Base-by-base conservation (phyloP, 169 alveolate genomes). In the Plasmodium berghei region DNA sequence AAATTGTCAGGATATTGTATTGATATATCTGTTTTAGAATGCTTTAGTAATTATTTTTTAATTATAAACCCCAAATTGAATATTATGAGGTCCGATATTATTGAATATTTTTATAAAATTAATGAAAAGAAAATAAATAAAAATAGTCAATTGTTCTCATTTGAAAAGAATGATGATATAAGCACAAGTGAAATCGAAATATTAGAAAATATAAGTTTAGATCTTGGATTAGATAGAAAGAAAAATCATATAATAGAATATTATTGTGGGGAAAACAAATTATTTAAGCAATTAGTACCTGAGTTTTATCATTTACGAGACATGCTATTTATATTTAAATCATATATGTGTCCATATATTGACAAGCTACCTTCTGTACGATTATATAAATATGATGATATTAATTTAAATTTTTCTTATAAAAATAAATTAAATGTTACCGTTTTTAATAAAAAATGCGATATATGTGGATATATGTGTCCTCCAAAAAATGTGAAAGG, bases 401-500 rank as follows among this genome's bases (percentile, higher is more conserved):
- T 87, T 1, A 77, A 92, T 67, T 56, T 72, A 9, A 46, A 52
- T 10, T 75, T 87, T 75, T 18, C 48, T 46, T 86, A 86, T 46
- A 86, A 86, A 64, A 86, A 86, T 73, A 86, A 86, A 42, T 59
- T 86, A 48, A 24, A 46, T 59, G 75, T 86, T 18, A 71, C 46
- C n/a, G 87, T 86, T 40, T 86, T 56, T 86, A 86, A 71, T 59
- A 63, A 28, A 46, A 63, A 86, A 28, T 70, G 70, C 48, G 91
- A 86, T 20, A 86, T 86, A 59, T 86, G 91, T 83, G 80, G 90
- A 9, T 87, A 69, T 52, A 61, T 72, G 72, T 83, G 89, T 4
- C 71, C 93, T 16, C 90, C 89, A 1, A 70, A 69, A 67, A 96
- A 94, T 77, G 59, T 94, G 20, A 86, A 72, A 64, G 45, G 80